Evolutionary conservation across 306 rosid species (phyloP).

Genomic region (Dryas octopetala): DNA sequence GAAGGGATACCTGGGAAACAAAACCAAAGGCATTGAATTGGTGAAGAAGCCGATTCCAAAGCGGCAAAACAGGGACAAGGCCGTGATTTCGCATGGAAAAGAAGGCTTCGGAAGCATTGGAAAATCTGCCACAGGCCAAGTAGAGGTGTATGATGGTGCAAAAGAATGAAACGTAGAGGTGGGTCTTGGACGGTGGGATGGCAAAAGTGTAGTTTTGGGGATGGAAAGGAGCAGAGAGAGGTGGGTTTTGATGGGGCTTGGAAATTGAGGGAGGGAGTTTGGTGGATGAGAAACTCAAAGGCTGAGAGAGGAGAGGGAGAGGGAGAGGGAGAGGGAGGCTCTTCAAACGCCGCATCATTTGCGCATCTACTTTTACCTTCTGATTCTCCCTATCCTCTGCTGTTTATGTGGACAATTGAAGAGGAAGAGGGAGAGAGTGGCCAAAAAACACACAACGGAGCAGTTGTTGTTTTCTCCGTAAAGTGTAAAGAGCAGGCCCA

Average conservation of each 20-base stretch:
- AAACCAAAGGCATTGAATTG: slow-evolving; percentile 61
- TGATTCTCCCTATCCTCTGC: too few relatives aligned
- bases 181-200: slow-evolving; percentile 41
- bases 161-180: slow-evolving; percentile 60
- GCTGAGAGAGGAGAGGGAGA: slow-evolving; percentile 4
- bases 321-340: slow-evolving; percentile 1
- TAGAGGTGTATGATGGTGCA: slow-evolving; percentile 73
- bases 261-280: slow-evolving; percentile 22
- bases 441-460: too few relatives aligned
- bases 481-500: too few relatives aligned
- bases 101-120: slow-evolving; percentile 48
- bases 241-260: slow-evolving; percentile 16
- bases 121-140: slow-evolving; percentile 53
- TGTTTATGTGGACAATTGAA: too few relatives aligned
- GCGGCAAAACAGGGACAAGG: slow-evolving; percentile 50
- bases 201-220: slow-evolving; percentile 7
- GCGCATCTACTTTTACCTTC: too few relatives aligned
- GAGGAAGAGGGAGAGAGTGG: too few relatives aligned
- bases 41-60: slow-evolving; percentile 62
- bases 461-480: too few relatives aligned
- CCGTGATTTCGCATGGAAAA: slow-evolving; percentile 51
- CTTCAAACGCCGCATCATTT: slow-evolving; percentile 31
- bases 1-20: slow-evolving; percentile 56
- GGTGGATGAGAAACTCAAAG: slow-evolving; percentile 25
- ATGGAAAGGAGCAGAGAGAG: slow-evolving; percentile 18